These are phyloP conservation scores for Cordia subcordata DNA, from an alignment of 257 asterid species.

Conservation along the genomic window DNA sequence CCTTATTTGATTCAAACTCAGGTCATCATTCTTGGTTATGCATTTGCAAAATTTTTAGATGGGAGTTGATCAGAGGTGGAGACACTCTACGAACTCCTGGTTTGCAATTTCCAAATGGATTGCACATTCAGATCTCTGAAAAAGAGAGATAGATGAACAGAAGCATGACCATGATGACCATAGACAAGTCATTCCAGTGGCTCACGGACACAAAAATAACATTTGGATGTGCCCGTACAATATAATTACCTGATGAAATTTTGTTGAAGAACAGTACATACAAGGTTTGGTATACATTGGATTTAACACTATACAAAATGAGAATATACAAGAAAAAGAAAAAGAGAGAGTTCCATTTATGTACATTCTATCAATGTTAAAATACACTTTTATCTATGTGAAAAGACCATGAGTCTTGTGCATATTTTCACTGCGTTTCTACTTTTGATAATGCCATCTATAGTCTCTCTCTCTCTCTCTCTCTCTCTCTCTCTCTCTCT, in stretches of 20 bases:
- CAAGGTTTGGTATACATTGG: no score
- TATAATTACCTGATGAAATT: not conserved
- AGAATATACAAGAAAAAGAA: no score
- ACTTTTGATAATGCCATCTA: constrained; percentile 14
- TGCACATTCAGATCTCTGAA: constrained; percentile 42
- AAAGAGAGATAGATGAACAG: constrained; percentile 23
- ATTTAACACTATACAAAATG: no score
- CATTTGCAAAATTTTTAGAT: constrained; percentile 41
- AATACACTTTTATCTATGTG: constrained; percentile 7
- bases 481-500: constrained; percentile 33
- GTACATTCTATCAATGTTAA: no score
- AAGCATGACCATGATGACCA: not conserved
- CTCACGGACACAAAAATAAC: constrained; percentile 8
- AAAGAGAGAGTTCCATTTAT: no score
- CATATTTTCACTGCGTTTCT: no score
- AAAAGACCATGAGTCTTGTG: no score
- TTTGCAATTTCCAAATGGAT: constrained; percentile 80
- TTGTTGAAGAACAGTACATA: not conserved
- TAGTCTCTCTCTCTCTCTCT: constrained; percentile 29
- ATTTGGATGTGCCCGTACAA: no score
- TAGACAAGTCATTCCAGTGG: constrained; percentile 8
- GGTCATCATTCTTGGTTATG: no score
- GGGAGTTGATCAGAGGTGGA: constrained; percentile 66
- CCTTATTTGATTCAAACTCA: no score
- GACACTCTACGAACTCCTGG: constrained; percentile 79